Evolutionary conservation across 2,329 filamentous ascomycete species (phyloP), one percentile per base, ranked within the genome.

Genomic region (Dothiorella sarmentorum): DNA sequence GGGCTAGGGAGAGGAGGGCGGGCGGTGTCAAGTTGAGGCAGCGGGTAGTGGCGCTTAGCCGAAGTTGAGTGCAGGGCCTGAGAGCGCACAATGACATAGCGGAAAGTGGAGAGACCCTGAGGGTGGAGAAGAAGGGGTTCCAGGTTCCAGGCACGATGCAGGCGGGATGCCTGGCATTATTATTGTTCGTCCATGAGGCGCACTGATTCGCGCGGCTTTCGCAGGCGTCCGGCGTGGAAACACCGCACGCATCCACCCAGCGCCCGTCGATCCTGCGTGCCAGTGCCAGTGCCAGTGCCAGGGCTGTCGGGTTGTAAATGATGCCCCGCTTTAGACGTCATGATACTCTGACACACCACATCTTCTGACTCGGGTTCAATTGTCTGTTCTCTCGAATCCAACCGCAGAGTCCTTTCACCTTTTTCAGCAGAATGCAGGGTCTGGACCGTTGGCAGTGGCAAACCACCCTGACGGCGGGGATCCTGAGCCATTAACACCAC

Each of bases 41-140:
- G 20, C 29, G 22, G 40, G 20, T 17, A 40, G 37, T 17, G 20
- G 37, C 49, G 49, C 33, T 53, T 56, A 56, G 18, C 33, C 49
- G 49, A 53, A n/a, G 35, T 20, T 17, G 52, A 18, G 52, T 29
- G 26, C 38, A 56, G 52, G 40, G 38, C 38, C 38, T 38, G 27
- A 24, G 29, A 5, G 52, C 52, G 52, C 52, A 20, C 49, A 53
- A 29, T 38, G 49, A 40, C 49, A 53, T 53, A 40, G 49, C 49
- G 49, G 49, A 18, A 24, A 35, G 35, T 35, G 24, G 18, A 20
- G 10, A 13, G 29, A 11, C 10, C 29, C 29, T 31, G 29, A 31
- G 35, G 35, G 49, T 38, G 49, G 49, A 38, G 33, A 29, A 24
- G 49, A 20, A 53, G 49, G 33, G 33, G 49, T 10, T 17, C n/a